Evolutionary conservation across 2,329 filamentous ascomycete genomes (phyloP).

Genomic region (Penicillium sp.): DNA sequence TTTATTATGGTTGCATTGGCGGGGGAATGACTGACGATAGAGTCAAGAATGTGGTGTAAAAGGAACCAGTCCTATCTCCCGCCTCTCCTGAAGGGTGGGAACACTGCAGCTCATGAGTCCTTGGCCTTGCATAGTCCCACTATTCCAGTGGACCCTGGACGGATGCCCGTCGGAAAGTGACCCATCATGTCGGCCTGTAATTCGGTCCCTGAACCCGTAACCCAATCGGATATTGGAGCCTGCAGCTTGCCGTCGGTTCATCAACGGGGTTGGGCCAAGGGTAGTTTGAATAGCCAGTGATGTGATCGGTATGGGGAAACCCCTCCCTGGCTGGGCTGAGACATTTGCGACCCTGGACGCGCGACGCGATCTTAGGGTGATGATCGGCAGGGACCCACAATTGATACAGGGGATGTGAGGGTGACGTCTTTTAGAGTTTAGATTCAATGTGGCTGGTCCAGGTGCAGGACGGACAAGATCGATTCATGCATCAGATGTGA

Average conservation of each 20-base stretch:
- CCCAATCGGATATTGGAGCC: slow-evolving; percentile 5
- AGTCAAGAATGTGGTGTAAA: slow-evolving; percentile 12
- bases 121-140: slow-evolving; percentile 16
- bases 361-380: slow-evolving; percentile 5
- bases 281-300: slow-evolving; percentile 9
- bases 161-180: slow-evolving; percentile 14
- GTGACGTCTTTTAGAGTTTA: not conserved
- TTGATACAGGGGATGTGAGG: slow-evolving; percentile 2
- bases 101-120: not conserved
- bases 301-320: slow-evolving; percentile 16
- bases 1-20: slow-evolving; percentile 28
- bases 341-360: slow-evolving; percentile 9
- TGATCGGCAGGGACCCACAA: slow-evolving; percentile 23
- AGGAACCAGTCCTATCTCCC: not conserved
- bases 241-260: slow-evolving; percentile 1
- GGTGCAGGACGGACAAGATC: not conserved
- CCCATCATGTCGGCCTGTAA: not conserved
- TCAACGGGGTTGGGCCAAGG: not conserved
- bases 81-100: not conserved
- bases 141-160: slow-evolving; percentile 12
- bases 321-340: slow-evolving; percentile 5
- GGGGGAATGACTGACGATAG: slow-evolving; percentile 13
- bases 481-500: not conserved
- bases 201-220: not conserved
- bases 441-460: not conserved